These are phyloP conservation scores for Marchantia paleacea DNA, from an alignment of 225 moss, liverwort and hornwort species.

Conservation along the genomic window DNA sequence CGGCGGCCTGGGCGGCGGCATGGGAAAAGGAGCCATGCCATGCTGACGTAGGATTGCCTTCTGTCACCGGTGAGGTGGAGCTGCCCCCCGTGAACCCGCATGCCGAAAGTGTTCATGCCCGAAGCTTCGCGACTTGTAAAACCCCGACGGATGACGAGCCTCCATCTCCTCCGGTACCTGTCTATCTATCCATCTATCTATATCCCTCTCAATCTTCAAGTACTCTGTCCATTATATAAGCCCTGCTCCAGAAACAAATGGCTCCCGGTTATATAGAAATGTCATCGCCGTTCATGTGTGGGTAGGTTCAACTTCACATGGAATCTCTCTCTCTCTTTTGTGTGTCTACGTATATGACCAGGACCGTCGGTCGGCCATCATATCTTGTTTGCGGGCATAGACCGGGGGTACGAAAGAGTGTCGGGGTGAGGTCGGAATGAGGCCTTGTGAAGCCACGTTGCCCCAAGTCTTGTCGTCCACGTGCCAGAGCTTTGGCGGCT, in stretches of 20 bases:
- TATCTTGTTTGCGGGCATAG: not conserved
- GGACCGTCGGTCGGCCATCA: conserved; percentile 13
- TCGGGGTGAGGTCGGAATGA: not conserved
- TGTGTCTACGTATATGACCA: not conserved
- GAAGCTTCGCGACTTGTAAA: conserved; percentile 1
- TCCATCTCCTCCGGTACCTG: not conserved
- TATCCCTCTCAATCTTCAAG: not conserved
- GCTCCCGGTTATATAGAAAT: no score
- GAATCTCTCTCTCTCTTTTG: not conserved
- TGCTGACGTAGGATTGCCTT: conserved; percentile 9
- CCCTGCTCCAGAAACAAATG: no score
- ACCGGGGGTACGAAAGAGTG: not conserved
- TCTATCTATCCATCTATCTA: no score
- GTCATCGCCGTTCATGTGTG: no score
- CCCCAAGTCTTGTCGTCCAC: conserved; percentile 10
- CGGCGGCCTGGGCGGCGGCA: conserved; percentile 18
- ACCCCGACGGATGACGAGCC: not conserved
- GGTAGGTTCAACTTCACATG: no score
- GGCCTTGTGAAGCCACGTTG: not conserved
- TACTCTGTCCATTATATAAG: not conserved
- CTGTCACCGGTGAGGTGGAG: conserved; percentile 15
- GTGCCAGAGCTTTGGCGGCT: conserved; percentile 8
- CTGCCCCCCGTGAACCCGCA: conserved; percentile 23
- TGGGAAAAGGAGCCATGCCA: conserved; percentile 4
- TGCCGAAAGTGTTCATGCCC: conserved; percentile 6